Evolutionary conservation across 495 filamentous ascomycete genomes (phyloP), one percentile per base, ranked within the genome.

Genomic region (Talaromyces adpressus): DNA sequence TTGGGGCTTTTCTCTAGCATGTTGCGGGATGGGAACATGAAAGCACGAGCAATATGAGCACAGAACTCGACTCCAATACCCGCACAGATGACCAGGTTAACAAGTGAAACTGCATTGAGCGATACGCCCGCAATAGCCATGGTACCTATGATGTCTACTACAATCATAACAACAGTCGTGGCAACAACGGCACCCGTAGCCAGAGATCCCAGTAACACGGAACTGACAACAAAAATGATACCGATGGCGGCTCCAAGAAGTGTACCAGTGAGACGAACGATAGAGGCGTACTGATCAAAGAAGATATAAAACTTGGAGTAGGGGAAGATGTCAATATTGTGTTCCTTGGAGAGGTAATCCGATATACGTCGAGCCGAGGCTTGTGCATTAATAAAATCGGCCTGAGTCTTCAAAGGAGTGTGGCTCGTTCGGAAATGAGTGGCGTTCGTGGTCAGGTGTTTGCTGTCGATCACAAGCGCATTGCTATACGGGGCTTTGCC

Each of bases 221-320:
- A 84, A 3, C 91, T 86, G 59, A 98, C 80, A 30, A 89, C 63
- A 63, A 96, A 88, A 65, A 97, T 93, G 66, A 93, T 89, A 27
- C 80, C 90, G 22, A 97, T 79, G 0, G 91, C 94, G 5, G 89
- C 88, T 39, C 91, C 87, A 61, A 98, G 81, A 7, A 98, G 84
- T 1, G 89, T 83, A 5, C 82, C 86, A 0, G 94, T 91, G 4
- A 97, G 82, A 27, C 76, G 80, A 34, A 94, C 86, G 66, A 98
- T 97, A 62, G 84, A 82, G 2, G 90, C 82, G 73, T 98, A 98
- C 71, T 97, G 94, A 76, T 98, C 93, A 72, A 98, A 98, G 83
- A 97, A 98, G 68, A 98, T 92, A 77, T 98, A 98, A 72, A 94
- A 93, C 67, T 97, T 88, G 49, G 88, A 91, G 73, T 98, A 98